Conservation (phyloP, 2,329 filamentous ascomycete species). For the Calonectria pseudoturangicola region DNA sequence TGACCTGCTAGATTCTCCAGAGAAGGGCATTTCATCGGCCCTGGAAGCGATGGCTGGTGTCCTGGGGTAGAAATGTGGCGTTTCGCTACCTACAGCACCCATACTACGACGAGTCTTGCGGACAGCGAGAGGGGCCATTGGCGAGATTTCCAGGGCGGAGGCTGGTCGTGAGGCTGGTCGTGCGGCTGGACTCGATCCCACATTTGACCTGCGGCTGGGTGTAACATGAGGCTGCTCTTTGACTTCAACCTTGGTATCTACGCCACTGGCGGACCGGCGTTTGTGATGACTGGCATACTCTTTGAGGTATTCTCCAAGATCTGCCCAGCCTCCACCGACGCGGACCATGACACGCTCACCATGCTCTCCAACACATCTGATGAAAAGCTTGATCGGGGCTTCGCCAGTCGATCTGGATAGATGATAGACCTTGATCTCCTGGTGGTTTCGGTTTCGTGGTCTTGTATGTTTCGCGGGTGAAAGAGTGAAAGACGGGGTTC, state of each 20-base stretch:
- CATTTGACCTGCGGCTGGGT: conserved; percentile 53
- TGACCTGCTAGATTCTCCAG: conserved; percentile 67
- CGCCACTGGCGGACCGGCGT: conserved; percentile 73
- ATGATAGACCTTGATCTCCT: conserved; percentile 94
- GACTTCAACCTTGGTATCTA: conserved; percentile 75
- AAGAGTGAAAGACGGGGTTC: conserved; percentile 81
- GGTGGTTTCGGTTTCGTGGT: conserved; percentile 71
- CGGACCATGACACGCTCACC: conserved; percentile 98
- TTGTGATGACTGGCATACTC: conserved; percentile 96
- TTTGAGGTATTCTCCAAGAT: conserved; percentile 94
- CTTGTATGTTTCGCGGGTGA: conserved; percentile 76
- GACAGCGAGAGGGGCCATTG: conserved; percentile 70
- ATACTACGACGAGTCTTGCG: conserved; percentile 72
- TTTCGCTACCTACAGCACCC: conserved; percentile 59
- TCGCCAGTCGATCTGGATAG: conserved; percentile 89
- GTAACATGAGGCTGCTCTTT: conserved; percentile 66
- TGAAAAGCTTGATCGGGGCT: conserved; percentile 94
- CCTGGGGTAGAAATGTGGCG: conserved; percentile 60
- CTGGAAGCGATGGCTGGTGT: conserved; percentile 64
- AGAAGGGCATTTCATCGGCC: conserved; percentile 64
- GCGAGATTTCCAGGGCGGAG: conserved; percentile 61
- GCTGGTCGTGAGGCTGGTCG: conserved; percentile 65
- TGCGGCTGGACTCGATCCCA: conserved; percentile 64
- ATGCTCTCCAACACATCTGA: conserved; percentile 91
- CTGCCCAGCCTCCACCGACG: conserved; percentile 98